Percentiles rank a stretch among this genome's conserved stretches.
phyloP scores from a whole-genome alignment of 1,139 yeast species.

The Taphrina betulina region DNA sequence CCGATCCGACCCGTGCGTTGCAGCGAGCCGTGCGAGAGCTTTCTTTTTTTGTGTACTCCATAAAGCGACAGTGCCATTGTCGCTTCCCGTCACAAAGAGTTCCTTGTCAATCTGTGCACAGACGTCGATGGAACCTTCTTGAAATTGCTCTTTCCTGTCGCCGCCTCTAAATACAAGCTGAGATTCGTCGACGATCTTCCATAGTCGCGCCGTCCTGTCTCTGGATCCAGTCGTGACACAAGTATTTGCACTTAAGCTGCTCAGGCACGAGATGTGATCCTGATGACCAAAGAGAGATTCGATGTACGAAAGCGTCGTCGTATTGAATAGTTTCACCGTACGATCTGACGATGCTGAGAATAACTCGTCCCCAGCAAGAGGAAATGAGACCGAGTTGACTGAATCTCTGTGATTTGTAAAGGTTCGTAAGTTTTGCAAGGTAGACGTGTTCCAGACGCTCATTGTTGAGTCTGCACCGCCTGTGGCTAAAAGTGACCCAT shows the following conservation, averaged over 20 bases:
- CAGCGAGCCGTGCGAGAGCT: constrained; percentile 66
- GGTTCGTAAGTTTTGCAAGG: constrained; percentile 69
- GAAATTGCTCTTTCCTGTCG: constrained; percentile 42
- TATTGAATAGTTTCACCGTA: constrained; percentile 80
- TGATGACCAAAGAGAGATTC: constrained; percentile 95
- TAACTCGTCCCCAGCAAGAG: constrained; percentile 77
- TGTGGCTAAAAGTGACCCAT: constrained; percentile 83
- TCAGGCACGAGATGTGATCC: constrained; percentile 76
- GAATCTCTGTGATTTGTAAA: constrained; percentile 69
- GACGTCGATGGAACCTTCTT: constrained; percentile 87
- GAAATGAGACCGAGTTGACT: constrained; percentile 64
- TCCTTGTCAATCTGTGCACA: constrained; percentile 90
- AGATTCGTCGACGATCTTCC: constrained; percentile 96
- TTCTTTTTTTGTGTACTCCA: constrained; percentile 92
- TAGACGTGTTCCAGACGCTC: constrained; percentile 82
- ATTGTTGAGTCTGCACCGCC: constrained; percentile 83
- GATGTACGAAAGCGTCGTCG: constrained; percentile 81
- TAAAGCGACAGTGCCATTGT: constrained; percentile 80
- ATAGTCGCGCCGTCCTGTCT: constrained; percentile 89
- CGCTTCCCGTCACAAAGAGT: constrained; percentile 90
- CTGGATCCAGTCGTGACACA: constrained; percentile 95
- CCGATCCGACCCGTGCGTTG: constrained; percentile 76
- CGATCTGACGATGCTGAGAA: constrained; percentile 93
- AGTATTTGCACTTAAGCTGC: constrained; percentile 78
- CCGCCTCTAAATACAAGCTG: constrained; percentile 84